phyloP scores from a whole-genome alignment of 108 stramenopile species.

The Mediolabrus comicus region DNA sequence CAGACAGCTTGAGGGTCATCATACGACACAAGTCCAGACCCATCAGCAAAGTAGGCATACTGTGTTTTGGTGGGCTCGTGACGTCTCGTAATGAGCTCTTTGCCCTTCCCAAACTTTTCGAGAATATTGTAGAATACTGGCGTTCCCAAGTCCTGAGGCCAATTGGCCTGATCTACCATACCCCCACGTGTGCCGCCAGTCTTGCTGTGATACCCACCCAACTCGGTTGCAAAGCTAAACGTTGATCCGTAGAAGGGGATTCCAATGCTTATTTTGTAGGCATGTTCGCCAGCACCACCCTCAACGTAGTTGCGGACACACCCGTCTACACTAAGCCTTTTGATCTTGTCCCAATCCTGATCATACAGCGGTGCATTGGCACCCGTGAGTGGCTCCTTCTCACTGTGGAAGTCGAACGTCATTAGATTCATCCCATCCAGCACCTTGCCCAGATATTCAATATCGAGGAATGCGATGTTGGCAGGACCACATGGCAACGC shows the following conservation, averaged over 20 bases:
- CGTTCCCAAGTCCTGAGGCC: conserved; percentile 39
- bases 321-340: conserved; percentile 38
- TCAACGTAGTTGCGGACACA: conserved; percentile 36
- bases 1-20: conserved; percentile 48
- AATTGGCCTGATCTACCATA: conserved; percentile 32
- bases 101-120: conserved; percentile 19
- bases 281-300: conserved; percentile 18
- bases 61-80: conserved; percentile 38
- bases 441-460: conserved; percentile 8
- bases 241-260: conserved; percentile 42
- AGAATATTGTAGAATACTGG: conserved; percentile 46
- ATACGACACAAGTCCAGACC: conserved; percentile 42
- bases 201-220: conserved; percentile 28
- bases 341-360: conserved; percentile 31
- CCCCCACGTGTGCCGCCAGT: conserved; percentile 14
- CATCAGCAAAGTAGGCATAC: conserved; percentile 43
- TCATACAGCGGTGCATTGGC: conserved; percentile 35
- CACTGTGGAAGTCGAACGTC: conserved; percentile 45
- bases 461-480: conserved; percentile 36
- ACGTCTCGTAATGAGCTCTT: conserved; percentile 28
- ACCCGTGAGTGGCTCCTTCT: conserved; percentile 37
- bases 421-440: conserved; percentile 44
- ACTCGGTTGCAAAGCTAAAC: conserved; percentile 25
- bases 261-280: conserved; percentile 39
- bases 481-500: conserved; percentile 37